Conservation (phyloP, 768 basidiomycete species). For the Sarcomyxa edulis region DNA sequence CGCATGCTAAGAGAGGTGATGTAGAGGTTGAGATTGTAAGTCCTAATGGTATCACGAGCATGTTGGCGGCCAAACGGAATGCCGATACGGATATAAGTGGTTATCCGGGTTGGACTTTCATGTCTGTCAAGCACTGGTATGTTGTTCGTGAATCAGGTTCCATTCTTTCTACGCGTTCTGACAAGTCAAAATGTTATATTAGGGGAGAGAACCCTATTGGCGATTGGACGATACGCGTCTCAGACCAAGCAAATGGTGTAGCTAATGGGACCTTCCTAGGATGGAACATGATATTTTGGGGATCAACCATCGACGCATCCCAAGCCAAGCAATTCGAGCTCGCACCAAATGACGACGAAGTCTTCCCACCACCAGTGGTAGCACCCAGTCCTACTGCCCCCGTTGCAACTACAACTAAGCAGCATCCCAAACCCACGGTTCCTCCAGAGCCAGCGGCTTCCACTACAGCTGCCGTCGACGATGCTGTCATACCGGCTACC, state of each 20-base stretch:
- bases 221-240: conserved; percentile 84
- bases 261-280: conserved; percentile 72
- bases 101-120: conserved; percentile 96
- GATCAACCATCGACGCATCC: conserved; percentile 70
- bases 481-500: conserved; percentile 20
- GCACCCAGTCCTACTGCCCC: conserved; percentile 29
- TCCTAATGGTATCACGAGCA: conserved; percentile 80
- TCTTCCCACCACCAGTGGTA: conserved; percentile 44
- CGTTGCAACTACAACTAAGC: conserved; percentile 44
- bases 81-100: conserved; percentile 64
- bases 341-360: conserved; percentile 42
- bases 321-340: conserved; percentile 60
- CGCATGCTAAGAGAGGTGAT: conserved; percentile 83
- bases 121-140: conserved; percentile 97
- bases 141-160: conserved; percentile 14
- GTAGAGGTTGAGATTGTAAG: conserved; percentile 88
- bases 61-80: conserved; percentile 69
- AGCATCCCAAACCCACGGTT: conserved; percentile 79
- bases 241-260: conserved; percentile 62
- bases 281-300: conserved; percentile 94
- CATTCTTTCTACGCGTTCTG: too few species aligned
- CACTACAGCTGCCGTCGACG: conserved; percentile 54
- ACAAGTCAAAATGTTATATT: not conserved
- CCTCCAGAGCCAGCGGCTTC: conserved; percentile 77
- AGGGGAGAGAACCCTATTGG: conserved; percentile 95